Conservation (phyloP, 2,329 filamentous ascomycete genomes). For the Talaromyces sp. region DNA sequence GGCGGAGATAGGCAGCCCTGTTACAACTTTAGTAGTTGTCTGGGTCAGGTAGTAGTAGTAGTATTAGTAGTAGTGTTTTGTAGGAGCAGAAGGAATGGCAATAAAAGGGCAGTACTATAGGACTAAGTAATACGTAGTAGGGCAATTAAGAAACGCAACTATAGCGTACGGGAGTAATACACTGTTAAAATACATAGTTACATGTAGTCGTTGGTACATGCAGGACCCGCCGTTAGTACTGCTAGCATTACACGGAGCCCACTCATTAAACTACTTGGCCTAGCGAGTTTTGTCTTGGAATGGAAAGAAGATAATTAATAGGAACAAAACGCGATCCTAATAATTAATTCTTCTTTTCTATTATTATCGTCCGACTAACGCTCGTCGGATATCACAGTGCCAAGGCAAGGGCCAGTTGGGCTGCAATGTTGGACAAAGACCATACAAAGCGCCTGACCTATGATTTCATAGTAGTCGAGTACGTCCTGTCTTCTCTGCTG, state of each 20-base stretch:
- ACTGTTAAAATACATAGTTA: not conserved
- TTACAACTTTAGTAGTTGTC: not conserved
- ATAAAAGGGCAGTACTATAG: not conserved
- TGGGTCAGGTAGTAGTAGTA: not conserved
- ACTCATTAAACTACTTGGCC: not conserved
- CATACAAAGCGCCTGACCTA: not conserved
- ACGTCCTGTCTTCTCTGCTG: not conserved
- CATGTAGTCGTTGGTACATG: not conserved
- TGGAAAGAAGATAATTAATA: not conserved
- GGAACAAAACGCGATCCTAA: not conserved
- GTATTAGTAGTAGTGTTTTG: not conserved
- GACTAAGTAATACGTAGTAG: not conserved
- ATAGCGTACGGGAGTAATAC: not conserved
- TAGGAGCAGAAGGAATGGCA: not conserved
- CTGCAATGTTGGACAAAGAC: slow-evolving; percentile 7
- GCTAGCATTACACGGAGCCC: not conserved
- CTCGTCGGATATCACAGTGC: not conserved
- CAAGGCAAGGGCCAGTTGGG: slow-evolving; percentile 1
- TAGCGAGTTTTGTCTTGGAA: not conserved
- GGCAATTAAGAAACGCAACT: not conserved
- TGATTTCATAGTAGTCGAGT: not conserved
- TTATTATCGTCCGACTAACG: not conserved
- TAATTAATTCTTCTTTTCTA: not conserved
- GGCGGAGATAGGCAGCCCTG: not conserved
- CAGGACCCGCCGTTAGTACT: not conserved